Conservation (phyloP, 1,139 yeast species). For the Kluyveromyces sp. region DNA sequence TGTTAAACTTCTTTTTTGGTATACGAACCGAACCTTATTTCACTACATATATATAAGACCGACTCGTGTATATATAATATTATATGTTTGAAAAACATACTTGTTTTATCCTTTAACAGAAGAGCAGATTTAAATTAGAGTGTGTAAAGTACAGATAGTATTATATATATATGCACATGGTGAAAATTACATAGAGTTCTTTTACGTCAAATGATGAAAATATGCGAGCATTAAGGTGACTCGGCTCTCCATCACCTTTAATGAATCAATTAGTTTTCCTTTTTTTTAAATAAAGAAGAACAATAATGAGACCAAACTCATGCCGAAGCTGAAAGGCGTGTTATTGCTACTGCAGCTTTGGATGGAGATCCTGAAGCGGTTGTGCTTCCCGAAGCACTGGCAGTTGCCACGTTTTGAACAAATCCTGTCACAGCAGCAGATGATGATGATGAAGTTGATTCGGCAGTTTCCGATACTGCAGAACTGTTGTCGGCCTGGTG, state of each 20-base stretch:
- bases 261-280: too few relatives aligned
- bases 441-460: neutral
- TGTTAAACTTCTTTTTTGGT: neutral
- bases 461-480: neutral
- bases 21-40: neutral
- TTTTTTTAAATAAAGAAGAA: neutral
- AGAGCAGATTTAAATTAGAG: neutral
- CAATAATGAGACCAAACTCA: neutral
- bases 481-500: neutral
- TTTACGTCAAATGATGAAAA: too few relatives aligned
- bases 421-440: constrained; percentile 12
- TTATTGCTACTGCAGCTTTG: neutral
- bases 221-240: too few relatives aligned
- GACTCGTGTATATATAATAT: neutral
- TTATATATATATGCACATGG: neutral
- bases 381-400: neutral
- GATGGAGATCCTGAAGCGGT: neutral
- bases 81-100: too few relatives aligned
- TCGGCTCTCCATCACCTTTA: too few relatives aligned
- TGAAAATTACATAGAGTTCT: neutral
- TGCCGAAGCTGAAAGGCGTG: neutral
- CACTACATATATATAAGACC: neutral
- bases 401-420: constrained; percentile 14
- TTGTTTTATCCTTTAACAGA: neutral
- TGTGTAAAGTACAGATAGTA: neutral